These are phyloP conservation scores for Talaromyces borbonicus DNA, from an alignment of 495 filamentous ascomycete species.

Conservation along the genomic window DNA sequence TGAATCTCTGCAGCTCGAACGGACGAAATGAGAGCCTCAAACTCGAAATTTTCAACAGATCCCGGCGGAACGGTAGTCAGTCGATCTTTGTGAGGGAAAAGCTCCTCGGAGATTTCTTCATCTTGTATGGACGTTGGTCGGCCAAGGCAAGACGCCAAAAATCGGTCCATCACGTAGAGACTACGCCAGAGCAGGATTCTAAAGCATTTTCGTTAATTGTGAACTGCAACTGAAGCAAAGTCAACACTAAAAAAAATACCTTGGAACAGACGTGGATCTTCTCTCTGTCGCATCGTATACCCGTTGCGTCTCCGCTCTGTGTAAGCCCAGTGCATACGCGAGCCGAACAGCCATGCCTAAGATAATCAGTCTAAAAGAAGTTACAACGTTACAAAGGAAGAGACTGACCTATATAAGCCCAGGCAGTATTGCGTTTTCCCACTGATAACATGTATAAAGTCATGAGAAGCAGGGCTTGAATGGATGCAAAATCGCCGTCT, in stretches of 20 bases:
- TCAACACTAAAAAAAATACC: conserved; percentile 1
- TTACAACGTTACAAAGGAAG: neutral
- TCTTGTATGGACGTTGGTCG: conserved; percentile 52
- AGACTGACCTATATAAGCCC: conserved; percentile 44
- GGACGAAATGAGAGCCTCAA: conserved; percentile 5
- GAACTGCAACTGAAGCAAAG: conserved; percentile 31
- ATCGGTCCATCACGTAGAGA: conserved; percentile 52
- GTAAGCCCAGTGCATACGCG: conserved; percentile 49
- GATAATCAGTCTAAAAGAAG: conserved; percentile 9
- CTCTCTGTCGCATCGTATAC: conserved; percentile 6
- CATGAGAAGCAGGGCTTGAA: conserved; percentile 53
- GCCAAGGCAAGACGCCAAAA: conserved; percentile 48
- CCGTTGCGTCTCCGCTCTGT: conserved; percentile 48
- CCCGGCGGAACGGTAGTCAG: neutral
- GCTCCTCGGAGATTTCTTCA: conserved; percentile 47
- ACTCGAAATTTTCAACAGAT: conserved; percentile 4
- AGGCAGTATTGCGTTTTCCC: conserved; percentile 49
- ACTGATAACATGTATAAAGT: conserved; percentile 48
- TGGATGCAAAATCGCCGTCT: conserved; percentile 52
- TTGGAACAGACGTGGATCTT: conserved; percentile 3
- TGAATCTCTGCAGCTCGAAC: conserved; percentile 4
- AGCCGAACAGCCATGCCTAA: conserved; percentile 54
- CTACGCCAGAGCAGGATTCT: conserved; percentile 51
- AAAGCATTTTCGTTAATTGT: conserved; percentile 26
- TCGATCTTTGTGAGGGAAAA: conserved; percentile 12